A percentile compares a stretch with the other conserved stretches of the same genome.
phyloP scores from a whole-genome alignment of 2,329 filamentous ascomycete species.

The Phyllosticta citribraziliensis region DNA sequence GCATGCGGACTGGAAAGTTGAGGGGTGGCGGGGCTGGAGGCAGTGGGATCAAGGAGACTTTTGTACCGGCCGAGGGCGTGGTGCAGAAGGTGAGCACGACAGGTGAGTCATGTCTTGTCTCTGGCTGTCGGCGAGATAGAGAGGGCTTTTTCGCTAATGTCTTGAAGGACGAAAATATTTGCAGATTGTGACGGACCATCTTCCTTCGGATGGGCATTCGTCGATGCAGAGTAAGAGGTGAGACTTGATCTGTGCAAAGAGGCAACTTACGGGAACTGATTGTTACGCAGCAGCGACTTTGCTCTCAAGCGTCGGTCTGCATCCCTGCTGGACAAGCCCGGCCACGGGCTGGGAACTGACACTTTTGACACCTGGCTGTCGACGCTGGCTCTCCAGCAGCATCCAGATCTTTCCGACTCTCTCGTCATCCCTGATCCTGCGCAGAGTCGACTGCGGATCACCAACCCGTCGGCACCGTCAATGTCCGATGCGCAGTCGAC shows the following conservation, averaged over 20 bases:
- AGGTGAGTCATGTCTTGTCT: conserved; percentile 16
- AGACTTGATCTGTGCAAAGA: background rate
- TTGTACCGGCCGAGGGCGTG: conserved; percentile 16
- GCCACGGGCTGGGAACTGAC: conserved; percentile 12
- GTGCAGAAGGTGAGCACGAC: conserved; percentile 25
- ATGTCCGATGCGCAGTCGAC: background rate
- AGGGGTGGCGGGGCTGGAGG: conserved; percentile 1
- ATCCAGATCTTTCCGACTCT: background rate
- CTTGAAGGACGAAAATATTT: conserved; percentile 14
- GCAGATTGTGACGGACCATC: conserved; percentile 13
- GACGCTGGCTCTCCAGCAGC: conserved; percentile 8
- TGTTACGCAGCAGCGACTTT: conserved; percentile 2
- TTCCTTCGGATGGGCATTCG: background rate
- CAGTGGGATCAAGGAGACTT: background rate
- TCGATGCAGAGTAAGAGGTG: background rate
- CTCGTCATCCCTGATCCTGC: conserved; percentile 9
- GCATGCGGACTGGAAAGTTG: conserved; percentile 1
- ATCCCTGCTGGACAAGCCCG: conserved; percentile 5
- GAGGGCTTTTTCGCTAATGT: background rate
- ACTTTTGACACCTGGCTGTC: conserved; percentile 15
- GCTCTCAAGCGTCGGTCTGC: conserved; percentile 3
- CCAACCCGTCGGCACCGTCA: background rate
- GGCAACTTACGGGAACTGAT: background rate
- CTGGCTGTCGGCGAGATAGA: background rate
- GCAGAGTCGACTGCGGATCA: background rate